Percentiles rank a stretch among this genome's conserved stretches.
Conservation (phyloP, 805 yeast species). For the Candida sithepensis region DNA sequence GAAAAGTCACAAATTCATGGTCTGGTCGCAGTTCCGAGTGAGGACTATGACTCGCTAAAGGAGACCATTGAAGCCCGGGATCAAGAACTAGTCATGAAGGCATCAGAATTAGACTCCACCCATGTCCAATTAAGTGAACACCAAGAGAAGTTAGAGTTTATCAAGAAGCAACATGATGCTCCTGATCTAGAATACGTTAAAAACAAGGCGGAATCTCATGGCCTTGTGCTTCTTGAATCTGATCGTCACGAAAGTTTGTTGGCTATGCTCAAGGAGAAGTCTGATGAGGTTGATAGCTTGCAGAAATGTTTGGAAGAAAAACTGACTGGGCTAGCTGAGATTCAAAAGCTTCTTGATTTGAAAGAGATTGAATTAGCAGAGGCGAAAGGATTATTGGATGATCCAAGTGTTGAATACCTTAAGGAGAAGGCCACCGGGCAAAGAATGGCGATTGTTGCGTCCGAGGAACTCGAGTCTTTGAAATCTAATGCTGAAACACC, state of each 20-base stretch:
- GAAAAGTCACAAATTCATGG: constrained; percentile 14
- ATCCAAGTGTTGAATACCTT: constrained; percentile 26
- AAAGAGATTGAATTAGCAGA: background rate
- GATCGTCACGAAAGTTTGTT: constrained; percentile 8
- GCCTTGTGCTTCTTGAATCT: constrained; percentile 20
- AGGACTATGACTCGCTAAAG: constrained; percentile 10
- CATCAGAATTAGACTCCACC: background rate
- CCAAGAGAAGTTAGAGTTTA: constrained; percentile 7
- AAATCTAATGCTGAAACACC: background rate
- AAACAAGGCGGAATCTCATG: constrained; percentile 25
- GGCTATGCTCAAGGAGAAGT: background rate
- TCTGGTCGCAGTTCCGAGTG: constrained; percentile 16
- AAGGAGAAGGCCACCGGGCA: constrained; percentile 3
- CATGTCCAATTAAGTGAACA: constrained; percentile 3
- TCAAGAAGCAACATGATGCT: constrained; percentile 13
- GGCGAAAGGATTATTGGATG: constrained; percentile 11
- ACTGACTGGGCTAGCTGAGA: background rate
- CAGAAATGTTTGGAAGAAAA: background rate
- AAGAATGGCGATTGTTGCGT: constrained; percentile 5
- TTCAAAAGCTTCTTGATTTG: background rate
- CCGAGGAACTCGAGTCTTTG: constrained; percentile 2
- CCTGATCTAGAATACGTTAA: constrained; percentile 31
- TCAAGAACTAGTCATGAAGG: background rate
- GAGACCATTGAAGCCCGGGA: background rate
- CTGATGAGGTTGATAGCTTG: background rate